Conservation (phyloP, 31 red algal species). For the Asparagopsis taxiformis region DNA sequence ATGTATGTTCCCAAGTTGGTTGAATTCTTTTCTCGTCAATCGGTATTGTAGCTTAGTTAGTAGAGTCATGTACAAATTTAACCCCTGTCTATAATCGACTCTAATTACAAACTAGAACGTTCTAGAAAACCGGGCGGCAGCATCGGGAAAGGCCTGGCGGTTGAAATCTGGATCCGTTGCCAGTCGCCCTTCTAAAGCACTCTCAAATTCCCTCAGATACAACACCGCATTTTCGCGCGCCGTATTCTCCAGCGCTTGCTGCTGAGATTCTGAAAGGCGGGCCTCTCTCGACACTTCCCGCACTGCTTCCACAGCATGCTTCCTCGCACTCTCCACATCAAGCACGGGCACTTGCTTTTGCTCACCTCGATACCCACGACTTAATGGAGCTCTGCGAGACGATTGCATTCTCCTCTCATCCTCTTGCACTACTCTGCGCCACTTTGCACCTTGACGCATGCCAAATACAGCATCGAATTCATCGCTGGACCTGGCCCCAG, state of each 20-base stretch:
- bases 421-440: slow-evolving; percentile 26
- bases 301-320: slow-evolving; percentile 14
- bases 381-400: slow-evolving; percentile 6
- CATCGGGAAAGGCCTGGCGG: slow-evolving; percentile 12
- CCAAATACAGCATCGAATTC: slow-evolving; percentile 21
- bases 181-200: slow-evolving; percentile 2
- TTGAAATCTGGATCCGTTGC: slow-evolving; percentile 38
- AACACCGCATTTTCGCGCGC: slow-evolving; percentile 7
- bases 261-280: background rate
- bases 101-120: background rate
- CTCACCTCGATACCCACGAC: slow-evolving; percentile 39
- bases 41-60: background rate
- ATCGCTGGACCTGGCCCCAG: background rate
- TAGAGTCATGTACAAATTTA: background rate
- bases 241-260: background rate
- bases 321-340: slow-evolving; percentile 6
- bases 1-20: slow-evolving; percentile 47
- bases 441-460: slow-evolving; percentile 6
- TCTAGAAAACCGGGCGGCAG: slow-evolving; percentile 28
- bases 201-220: slow-evolving; percentile 36
- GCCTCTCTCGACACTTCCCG: slow-evolving; percentile 17
- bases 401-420: slow-evolving; percentile 27
- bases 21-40: slow-evolving; percentile 3
- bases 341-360: background rate
- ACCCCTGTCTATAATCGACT: background rate